These are phyloP conservation scores for Aspergillus fumigatiaffinis DNA, from an alignment of 2,329 filamentous ascomycete species.

Conservation along the genomic window DNA sequence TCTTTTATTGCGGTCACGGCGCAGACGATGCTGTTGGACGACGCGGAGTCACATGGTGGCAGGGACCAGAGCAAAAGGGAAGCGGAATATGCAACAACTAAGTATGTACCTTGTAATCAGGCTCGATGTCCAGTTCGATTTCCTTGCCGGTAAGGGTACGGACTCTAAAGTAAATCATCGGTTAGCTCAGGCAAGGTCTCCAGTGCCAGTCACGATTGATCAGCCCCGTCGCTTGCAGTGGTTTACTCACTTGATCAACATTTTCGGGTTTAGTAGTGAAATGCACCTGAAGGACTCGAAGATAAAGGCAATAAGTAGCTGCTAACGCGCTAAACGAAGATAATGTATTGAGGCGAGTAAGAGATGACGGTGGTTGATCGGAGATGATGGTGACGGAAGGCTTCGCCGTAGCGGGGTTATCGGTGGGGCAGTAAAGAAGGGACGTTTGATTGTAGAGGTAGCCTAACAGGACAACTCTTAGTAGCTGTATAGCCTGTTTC, in stretches of 20 bases:
- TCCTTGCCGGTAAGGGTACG: slow-evolving; percentile 97
- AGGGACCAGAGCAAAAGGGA: not conserved
- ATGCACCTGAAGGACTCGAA: not conserved
- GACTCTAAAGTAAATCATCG: slow-evolving; percentile 58
- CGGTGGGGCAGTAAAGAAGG: slow-evolving; percentile 22
- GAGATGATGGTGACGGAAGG: slow-evolving; percentile 21
- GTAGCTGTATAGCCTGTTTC: not conserved
- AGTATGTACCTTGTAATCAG: slow-evolving; percentile 73
- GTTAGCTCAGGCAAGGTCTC: slow-evolving; percentile 1
- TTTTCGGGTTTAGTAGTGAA: slow-evolving; percentile 24
- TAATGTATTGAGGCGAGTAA: slow-evolving; percentile 10
- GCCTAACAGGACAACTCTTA: not conserved
- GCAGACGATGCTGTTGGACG: not conserved
- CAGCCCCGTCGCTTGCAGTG: not conserved
- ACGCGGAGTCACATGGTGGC: too few relatives aligned
- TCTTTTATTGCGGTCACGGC: not conserved
- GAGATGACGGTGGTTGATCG: slow-evolving; percentile 8
- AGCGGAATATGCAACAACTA: not conserved
- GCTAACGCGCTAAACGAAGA: not conserved
- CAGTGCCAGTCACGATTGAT: not conserved
- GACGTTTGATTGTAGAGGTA: not conserved
- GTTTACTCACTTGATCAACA: slow-evolving; percentile 50
- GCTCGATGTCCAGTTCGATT: slow-evolving; percentile 96
- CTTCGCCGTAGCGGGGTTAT: slow-evolving; percentile 27
- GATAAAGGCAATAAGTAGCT: not conserved